phyloP scores from a whole-genome alignment of 73 alveolate genomes.

The Paramecium pentaurelia region DNA sequence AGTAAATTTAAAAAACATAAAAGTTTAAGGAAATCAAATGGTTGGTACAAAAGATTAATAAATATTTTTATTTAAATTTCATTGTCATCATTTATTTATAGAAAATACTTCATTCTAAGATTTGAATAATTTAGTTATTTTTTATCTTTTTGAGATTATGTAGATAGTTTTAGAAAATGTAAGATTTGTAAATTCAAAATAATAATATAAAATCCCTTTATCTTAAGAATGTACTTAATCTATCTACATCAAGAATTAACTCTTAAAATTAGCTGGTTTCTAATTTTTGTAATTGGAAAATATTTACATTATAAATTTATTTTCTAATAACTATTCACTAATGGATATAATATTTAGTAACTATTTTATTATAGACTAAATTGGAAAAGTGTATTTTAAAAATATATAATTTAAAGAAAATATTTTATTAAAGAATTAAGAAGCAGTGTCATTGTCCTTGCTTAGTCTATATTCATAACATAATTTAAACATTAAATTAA shows the following conservation, averaged over 20 bases:
- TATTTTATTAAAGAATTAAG: not conserved
- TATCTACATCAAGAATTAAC: not conserved
- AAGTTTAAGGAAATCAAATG: not conserved
- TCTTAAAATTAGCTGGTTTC: not conserved
- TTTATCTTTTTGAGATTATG: not conserved
- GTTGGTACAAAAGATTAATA: not conserved
- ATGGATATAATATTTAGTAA: not conserved
- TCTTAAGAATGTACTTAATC: not conserved
- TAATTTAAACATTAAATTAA: not conserved
- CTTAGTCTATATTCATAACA: not conserved
- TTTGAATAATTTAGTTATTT: not conserved
- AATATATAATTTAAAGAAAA: not conserved
- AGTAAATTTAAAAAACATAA: not conserved
- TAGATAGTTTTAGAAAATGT: not conserved
- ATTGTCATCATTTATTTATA: not conserved
- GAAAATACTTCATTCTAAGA: not conserved
- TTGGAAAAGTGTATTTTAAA: not conserved
- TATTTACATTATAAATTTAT: not conserved
- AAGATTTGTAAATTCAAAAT: not conserved
- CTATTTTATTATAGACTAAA: not conserved
- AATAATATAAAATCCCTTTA: not conserved
- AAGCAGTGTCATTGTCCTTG: not conserved
- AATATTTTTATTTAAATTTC: not conserved
- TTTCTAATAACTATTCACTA: not conserved
- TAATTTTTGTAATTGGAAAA: not conserved